These are phyloP conservation scores for Syzygium aqueum DNA, from an alignment of 345 rosid genomes.

Conservation along the genomic window DNA sequence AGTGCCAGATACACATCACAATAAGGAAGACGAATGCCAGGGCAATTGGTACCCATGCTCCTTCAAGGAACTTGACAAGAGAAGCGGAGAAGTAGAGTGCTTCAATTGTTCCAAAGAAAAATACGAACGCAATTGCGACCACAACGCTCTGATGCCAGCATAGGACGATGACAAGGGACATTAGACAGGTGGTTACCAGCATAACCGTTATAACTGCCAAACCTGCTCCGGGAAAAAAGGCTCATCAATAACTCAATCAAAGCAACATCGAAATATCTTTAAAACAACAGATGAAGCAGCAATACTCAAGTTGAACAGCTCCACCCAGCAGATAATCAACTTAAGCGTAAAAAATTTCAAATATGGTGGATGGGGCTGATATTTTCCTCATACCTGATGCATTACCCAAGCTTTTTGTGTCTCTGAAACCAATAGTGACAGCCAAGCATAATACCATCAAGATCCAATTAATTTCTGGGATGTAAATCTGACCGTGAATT, in stretches of 20 bases:
- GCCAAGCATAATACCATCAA: conserved; percentile 85
- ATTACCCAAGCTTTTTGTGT: conserved; percentile 72
- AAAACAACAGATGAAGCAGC: background rate
- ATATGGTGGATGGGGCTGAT: background rate
- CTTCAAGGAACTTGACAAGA: conserved; percentile 84
- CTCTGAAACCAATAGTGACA: conserved; percentile 84
- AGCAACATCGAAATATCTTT: background rate
- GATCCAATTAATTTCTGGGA: conserved; percentile 91
- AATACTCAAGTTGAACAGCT: background rate
- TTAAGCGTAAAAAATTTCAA: background rate
- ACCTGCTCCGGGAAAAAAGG: conserved; percentile 35
- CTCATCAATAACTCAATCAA: background rate
- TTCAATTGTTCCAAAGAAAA: conserved; percentile 81
- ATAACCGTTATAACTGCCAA: conserved; percentile 98
- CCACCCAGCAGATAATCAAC: background rate
- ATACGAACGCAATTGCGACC: conserved; percentile 57
- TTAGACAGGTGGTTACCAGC: conserved; percentile 94
- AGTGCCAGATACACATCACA: conserved; percentile 89
- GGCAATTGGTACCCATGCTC: conserved; percentile 98
- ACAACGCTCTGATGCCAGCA: conserved; percentile 85
- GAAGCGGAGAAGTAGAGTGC: conserved; percentile 94
- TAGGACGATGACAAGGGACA: conserved; percentile 88
- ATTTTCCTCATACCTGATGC: conserved; percentile 58
- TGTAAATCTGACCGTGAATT: conserved; percentile 90
- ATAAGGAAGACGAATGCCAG: conserved; percentile 66